phyloP scores from a whole-genome alignment of 73 alveolate species.

The Effrenium voratum region DNA sequence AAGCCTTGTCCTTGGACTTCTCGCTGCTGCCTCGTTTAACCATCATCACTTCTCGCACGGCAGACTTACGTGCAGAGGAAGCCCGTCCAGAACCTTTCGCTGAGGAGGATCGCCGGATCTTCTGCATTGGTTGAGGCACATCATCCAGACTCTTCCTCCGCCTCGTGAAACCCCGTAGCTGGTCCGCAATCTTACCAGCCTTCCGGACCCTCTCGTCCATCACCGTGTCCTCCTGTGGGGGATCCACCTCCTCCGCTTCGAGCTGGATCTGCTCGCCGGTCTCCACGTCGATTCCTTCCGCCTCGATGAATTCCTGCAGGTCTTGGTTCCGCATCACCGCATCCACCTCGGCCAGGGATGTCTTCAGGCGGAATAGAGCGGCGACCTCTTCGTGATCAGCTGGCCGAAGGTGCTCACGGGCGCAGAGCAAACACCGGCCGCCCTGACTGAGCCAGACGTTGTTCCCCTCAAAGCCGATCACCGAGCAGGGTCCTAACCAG shows the following conservation, averaged over 20 bases:
- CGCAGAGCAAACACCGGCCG: not conserved
- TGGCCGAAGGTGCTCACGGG: slow-evolving; percentile 4
- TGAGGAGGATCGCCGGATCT: too few relatives aligned
- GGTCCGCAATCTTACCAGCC: too few relatives aligned
- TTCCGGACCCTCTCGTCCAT: too few relatives aligned
- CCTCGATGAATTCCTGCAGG: too few relatives aligned
- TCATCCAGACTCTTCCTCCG: too few relatives aligned
- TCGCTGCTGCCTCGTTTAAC: not conserved
- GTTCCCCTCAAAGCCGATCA: not conserved
- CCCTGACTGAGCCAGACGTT: slow-evolving; percentile 12
- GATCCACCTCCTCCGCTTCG: too few relatives aligned
- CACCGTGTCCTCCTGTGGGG: too few relatives aligned
- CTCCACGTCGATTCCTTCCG: too few relatives aligned
- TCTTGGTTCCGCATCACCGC: not conserved
- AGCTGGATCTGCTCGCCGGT: too few relatives aligned
- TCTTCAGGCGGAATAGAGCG: not conserved
- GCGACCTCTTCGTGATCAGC: slow-evolving; percentile 13
- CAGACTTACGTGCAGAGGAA: too few relatives aligned
- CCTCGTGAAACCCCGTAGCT: too few relatives aligned
- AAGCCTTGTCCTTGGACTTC: not conserved
- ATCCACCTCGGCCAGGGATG: not conserved
- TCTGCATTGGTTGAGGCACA: too few relatives aligned
- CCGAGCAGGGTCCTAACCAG: slow-evolving; percentile 16
- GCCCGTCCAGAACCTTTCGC: not conserved
- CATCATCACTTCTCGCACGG: not conserved